Evolutionary conservation across 371 early-diverging fungal species (phyloP).

Genomic region (Fennellomyces sp.): DNA sequence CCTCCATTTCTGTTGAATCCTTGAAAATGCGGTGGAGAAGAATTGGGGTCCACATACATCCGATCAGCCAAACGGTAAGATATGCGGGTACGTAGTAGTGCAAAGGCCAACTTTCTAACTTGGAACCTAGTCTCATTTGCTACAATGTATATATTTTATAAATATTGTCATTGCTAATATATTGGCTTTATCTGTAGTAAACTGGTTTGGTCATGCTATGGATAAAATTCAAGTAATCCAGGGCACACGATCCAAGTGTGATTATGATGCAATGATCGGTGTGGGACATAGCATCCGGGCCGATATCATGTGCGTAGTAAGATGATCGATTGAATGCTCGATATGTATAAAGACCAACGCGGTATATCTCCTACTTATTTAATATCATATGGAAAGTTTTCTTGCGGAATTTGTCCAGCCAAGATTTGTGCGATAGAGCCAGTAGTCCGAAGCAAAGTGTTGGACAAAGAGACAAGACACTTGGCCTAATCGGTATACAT

Average conservation of each 20-base stretch:
- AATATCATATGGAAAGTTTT: conserved; percentile 17
- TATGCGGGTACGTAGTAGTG: no score
- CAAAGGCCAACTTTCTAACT: no score
- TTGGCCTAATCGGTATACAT: conserved; percentile 21
- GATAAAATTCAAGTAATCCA: conserved; percentile 39
- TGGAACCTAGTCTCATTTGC: no score
- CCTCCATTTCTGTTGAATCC: neutral
- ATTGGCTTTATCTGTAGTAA: no score
- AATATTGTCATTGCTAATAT: no score
- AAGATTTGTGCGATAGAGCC: conserved; percentile 33
- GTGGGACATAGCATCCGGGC: conserved; percentile 50
- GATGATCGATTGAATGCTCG: neutral
- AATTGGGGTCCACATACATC: neutral
- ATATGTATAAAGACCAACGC: no score
- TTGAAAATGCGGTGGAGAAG: neutral
- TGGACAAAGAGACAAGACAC: conserved; percentile 21
- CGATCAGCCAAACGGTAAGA: neutral
- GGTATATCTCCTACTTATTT: no score
- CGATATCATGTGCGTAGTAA: conserved; percentile 37
- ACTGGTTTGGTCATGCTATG: conserved; percentile 44
- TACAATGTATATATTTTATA: no score
- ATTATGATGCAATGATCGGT: conserved; percentile 35
- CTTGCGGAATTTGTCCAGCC: conserved; percentile 36
- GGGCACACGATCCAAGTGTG: conserved; percentile 17
- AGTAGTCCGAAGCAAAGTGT: conserved; percentile 18